A percentile compares a stretch with the other conserved stretches of the same genome.
Conservation (phyloP, 176 grass and related monocot genomes). For the Phyllostachys edulis region DNA sequence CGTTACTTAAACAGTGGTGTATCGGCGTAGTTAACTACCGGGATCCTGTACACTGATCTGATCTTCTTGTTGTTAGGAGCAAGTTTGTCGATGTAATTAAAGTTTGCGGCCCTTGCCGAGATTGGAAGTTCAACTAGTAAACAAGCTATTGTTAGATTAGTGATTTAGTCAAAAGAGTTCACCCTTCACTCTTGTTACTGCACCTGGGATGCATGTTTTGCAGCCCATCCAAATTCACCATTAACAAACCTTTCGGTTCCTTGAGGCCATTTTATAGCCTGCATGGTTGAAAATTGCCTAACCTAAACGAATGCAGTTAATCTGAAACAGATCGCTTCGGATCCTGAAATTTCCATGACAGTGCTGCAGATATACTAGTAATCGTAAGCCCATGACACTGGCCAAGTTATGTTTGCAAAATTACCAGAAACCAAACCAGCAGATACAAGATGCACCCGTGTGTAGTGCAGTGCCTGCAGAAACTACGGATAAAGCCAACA, state of each 20-base stretch:
- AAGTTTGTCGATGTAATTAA: slow-evolving; percentile 12
- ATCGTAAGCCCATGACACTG: background rate
- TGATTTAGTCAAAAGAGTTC: background rate
- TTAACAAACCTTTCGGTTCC: background rate
- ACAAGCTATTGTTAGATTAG: background rate
- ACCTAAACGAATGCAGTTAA: background rate
- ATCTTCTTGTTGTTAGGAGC: slow-evolving; percentile 24
- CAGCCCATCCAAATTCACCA: background rate
- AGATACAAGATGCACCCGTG: background rate
- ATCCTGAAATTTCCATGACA: background rate
- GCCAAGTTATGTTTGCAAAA: background rate
- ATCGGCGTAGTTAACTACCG: background rate
- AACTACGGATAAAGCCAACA: background rate
- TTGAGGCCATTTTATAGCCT: background rate
- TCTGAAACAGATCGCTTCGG: background rate
- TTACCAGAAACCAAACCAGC: background rate
- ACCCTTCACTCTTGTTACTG: background rate
- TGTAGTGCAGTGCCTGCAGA: background rate
- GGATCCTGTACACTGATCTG: slow-evolving; percentile 23
- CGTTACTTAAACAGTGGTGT: background rate
- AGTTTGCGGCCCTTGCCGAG: background rate
- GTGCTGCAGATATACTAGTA: background rate
- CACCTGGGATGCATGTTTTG: background rate
- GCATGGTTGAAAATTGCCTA: background rate
- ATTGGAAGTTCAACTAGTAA: background rate